Base-by-base conservation (phyloP, 768 basidiomycete genomes). In the Suillus tomentosus region DNA sequence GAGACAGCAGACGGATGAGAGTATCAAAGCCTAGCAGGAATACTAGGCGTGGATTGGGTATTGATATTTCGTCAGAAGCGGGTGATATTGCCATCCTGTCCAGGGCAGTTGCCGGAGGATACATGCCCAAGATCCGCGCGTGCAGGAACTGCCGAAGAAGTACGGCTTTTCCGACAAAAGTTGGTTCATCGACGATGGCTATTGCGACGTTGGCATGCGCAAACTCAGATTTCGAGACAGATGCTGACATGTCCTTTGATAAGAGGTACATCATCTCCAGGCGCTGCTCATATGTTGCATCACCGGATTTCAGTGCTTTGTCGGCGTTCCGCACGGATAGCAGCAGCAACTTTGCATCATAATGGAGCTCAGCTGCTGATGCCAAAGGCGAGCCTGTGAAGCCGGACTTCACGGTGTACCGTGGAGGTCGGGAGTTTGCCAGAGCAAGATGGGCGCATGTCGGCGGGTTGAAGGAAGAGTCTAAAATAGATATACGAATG, bases 381-480 rank as follows among this genome's bases (percentile, higher is more conserved):
- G 59, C 24, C 9, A 57, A 10, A 53, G 62, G 15, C 17, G 24
- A 42, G 56, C 17, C 24, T 40, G 27, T 19, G 36, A 58, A 11
- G 5, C 57, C 27, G 11, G 40, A 31, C 2, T 31, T 42, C 11
- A 19, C 19, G 58, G 62, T 48, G 13, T 55, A 53, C 55, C 15
- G 62, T 15, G 42, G 73, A 69, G 61, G 68, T 9, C 57, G 63
- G 5, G 82, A 77, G 64, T 84, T 85, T 34, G 87, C 87, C 55
- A 98, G 86, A 3, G 90, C 89, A 60, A 90, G 81, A 74, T 98
- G 95, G 0, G 95, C 93, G 27, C 84, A 73, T 3, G 93, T 95
- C 1, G 96, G 96, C 3, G 95, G 95, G 71, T 98, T 96, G 79
- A 93, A 98, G 1, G 94, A 95, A 1, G 94, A 90, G 70, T 97